A percentile compares a stretch with the other conserved stretches of the same genome.
Conservation (phyloP, 495 filamentous ascomycete species). For the Trichoderma erinaceum region DNA sequence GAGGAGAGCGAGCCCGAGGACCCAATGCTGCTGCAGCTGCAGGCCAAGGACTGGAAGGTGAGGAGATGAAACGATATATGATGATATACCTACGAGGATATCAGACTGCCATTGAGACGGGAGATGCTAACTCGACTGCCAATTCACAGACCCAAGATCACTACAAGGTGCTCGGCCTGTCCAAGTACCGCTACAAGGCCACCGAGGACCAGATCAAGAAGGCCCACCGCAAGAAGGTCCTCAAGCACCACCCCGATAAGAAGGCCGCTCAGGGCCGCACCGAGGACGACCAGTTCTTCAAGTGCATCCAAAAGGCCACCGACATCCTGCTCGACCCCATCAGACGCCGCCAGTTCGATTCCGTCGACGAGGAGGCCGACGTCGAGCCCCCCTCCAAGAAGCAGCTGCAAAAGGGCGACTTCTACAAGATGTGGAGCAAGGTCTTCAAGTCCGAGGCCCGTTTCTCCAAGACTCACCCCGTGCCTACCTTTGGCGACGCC, state of each 20-base stretch:
- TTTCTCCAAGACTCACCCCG: conserved; percentile 85
- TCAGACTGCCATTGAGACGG: no score
- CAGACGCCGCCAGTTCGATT: conserved; percentile 94
- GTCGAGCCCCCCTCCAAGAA: conserved; percentile 90
- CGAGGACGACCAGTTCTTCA: conserved; percentile 98
- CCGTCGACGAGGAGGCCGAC: conserved; percentile 87
- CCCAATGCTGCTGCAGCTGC: conserved; percentile 78
- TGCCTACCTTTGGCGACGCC: conserved; percentile 78
- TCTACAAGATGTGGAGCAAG: conserved; percentile 84
- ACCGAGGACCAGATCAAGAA: conserved; percentile 98
- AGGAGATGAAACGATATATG: conserved; percentile 14
- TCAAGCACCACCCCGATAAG: conserved; percentile 98
- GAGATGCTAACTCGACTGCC: background rate
- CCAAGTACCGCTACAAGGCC: conserved; percentile 82
- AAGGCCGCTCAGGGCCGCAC: conserved; percentile 81
- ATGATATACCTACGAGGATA: background rate
- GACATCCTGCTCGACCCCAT: conserved; percentile 87
- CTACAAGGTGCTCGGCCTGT: conserved; percentile 91
- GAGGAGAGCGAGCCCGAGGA: conserved; percentile 93
- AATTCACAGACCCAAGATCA: conserved; percentile 73
- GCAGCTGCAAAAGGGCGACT: conserved; percentile 73
- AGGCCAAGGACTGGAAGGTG: conserved; percentile 99
- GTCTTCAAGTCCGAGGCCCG: conserved; percentile 86
- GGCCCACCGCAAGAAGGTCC: conserved; percentile 98
- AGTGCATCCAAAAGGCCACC: conserved; percentile 98